Evolutionary conservation across 306 rosid species (phyloP).

Genomic region (Casuarina glauca): DNA sequence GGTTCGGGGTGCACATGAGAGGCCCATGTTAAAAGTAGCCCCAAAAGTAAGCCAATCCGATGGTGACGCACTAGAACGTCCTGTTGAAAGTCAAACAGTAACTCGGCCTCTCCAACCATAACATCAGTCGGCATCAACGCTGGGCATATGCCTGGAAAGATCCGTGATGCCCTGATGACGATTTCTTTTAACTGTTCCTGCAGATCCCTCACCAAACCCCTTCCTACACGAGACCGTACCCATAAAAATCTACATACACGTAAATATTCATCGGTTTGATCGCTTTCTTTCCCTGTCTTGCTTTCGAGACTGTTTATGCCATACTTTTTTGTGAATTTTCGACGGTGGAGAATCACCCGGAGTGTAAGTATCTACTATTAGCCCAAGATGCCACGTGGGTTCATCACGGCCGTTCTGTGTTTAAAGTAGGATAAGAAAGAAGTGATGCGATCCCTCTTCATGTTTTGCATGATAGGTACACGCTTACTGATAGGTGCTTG

Average conservation of each 20-base stretch:
- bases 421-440: constrained; percentile 22
- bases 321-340: constrained; percentile 40
- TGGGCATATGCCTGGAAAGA: constrained; percentile 24
- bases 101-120: constrained; percentile 22
- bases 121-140: constrained; percentile 20
- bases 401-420: constrained; percentile 39
- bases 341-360: constrained; percentile 44
- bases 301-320: constrained; percentile 50
- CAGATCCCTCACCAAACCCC: no score
- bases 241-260: constrained; percentile 1
- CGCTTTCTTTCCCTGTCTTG: constrained; percentile 9
- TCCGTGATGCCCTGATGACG: constrained; percentile 31
- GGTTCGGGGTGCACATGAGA: constrained; percentile 43
- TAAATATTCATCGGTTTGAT: constrained; percentile 23
- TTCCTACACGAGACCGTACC: no score
- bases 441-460: not conserved
- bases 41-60: constrained; percentile 34
- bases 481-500: not conserved
- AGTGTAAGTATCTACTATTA: no score
- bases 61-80: constrained; percentile 24
- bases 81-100: constrained; percentile 30
- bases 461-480: not conserved
- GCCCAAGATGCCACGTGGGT: constrained; percentile 34
- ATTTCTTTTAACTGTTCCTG: not conserved
- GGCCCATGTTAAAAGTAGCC: constrained; percentile 58